Percentiles rank a stretch among this genome's conserved stretches.
These are phyloP conservation scores for Hypoxylon trugodes DNA, from an alignment of 495 filamentous ascomycete genomes.

Conservation along the genomic window DNA sequence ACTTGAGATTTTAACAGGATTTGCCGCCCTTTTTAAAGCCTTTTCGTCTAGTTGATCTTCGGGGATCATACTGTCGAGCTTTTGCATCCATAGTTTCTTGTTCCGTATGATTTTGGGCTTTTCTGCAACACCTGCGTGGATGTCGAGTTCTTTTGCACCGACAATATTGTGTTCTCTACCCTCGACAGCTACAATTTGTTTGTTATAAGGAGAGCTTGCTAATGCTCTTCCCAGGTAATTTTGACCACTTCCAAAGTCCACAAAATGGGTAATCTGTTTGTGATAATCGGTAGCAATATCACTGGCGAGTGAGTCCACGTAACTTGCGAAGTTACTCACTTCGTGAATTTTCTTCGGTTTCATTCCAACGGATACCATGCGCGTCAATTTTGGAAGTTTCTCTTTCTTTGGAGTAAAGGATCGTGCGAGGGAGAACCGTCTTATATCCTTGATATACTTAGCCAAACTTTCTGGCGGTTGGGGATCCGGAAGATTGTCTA, in stretches of 20 bases:
- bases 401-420: constrained; percentile 57
- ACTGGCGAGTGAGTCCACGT: constrained; percentile 63
- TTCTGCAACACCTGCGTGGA: constrained; percentile 73
- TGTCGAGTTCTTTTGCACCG: constrained; percentile 83
- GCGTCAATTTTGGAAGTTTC: constrained; percentile 63
- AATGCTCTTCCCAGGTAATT: constrained; percentile 92
- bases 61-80: constrained; percentile 49
- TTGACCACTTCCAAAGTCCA: constrained; percentile 96
- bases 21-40: constrained; percentile 50
- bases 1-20: constrained; percentile 43
- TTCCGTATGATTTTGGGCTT: constrained; percentile 75
- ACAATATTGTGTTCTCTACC: constrained; percentile 83
- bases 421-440: constrained; percentile 72
- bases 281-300: constrained; percentile 52
- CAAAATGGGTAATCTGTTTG: constrained; percentile 79
- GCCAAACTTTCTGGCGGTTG: constrained; percentile 72
- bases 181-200: constrained; percentile 89
- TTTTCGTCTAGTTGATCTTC: constrained; percentile 51
- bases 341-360: constrained; percentile 96
- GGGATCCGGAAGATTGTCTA: constrained; percentile 56
- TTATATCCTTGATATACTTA: constrained; percentile 77
- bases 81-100: constrained; percentile 73
- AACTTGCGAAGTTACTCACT: constrained; percentile 70
- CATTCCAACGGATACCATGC: constrained; percentile 86
- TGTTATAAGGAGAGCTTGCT: constrained; percentile 83